phyloP scores from a whole-genome alignment of 805 yeast species.

The Cyberlindnera americana region DNA sequence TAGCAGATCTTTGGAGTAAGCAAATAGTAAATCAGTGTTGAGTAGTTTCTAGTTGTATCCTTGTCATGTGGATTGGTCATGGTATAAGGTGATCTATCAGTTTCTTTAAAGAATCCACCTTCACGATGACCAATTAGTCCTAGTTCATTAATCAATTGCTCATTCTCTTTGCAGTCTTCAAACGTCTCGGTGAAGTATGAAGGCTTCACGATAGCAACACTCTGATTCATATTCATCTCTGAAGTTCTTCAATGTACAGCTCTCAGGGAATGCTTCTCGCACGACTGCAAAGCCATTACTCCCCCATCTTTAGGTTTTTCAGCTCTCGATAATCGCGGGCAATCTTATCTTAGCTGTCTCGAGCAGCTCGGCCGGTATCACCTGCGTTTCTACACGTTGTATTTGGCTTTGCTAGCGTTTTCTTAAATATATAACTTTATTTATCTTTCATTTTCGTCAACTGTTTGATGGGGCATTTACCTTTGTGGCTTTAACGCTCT shows the following conservation, averaged over 20 bases:
- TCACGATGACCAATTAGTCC: conserved; percentile 44
- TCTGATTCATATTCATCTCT: no score
- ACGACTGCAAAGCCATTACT: no score
- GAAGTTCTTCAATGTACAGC: no score
- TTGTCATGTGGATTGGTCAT: conserved; percentile 35
- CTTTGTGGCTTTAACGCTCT: conserved; percentile 45
- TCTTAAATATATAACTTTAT: no score
- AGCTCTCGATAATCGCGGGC: no score
- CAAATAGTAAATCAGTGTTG: conserved; percentile 51
- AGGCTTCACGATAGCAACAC: conserved; percentile 11
- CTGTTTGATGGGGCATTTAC: conserved; percentile 55
- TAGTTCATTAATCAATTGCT: conserved; percentile 34
- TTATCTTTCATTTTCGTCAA: no score
- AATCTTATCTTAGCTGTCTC: no score
- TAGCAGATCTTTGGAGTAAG: conserved; percentile 48
- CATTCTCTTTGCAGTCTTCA: conserved; percentile 21
- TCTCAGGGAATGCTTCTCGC: no score
- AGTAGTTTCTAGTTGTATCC: conserved; percentile 34
- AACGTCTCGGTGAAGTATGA: conserved; percentile 10
- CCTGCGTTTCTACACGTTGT: no score
- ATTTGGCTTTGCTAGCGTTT: no score
- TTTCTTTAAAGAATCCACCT: conserved; percentile 56
- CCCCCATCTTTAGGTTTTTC: no score
- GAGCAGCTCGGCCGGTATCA: no score
- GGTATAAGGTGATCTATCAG: conserved; percentile 46